Conservation (phyloP, 2,329 filamentous ascomycete species). For the Stagonosporopsis vannaccii region DNA sequence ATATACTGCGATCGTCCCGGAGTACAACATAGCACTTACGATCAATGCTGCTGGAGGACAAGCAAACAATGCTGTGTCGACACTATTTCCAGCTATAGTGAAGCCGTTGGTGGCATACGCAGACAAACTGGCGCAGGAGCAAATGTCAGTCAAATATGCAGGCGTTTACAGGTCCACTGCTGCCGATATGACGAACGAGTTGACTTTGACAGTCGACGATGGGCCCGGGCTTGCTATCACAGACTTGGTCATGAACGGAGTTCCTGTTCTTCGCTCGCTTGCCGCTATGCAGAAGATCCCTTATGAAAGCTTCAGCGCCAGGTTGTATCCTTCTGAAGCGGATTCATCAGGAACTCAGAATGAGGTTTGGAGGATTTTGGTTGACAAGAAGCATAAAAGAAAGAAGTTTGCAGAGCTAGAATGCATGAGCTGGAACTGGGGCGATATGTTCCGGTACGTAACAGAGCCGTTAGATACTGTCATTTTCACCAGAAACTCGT, state of each 20-base stretch:
- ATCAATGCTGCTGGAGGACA: slow-evolving; percentile 31
- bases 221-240: slow-evolving; percentile 33
- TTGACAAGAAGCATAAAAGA: slow-evolving; percentile 19
- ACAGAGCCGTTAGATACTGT: slow-evolving; percentile 31
- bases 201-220: slow-evolving; percentile 26
- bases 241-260: slow-evolving; percentile 25
- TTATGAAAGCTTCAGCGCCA: slow-evolving; percentile 21
- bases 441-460: slow-evolving; percentile 28
- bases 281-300: slow-evolving; percentile 17
- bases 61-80: slow-evolving; percentile 16
- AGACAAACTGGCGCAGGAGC: slow-evolving; percentile 27
- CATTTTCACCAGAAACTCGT: slow-evolving; percentile 20
- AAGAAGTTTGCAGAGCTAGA: slow-evolving; percentile 28
- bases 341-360: slow-evolving; percentile 22
- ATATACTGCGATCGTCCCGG: slow-evolving; percentile 30
- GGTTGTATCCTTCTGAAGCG: slow-evolving; percentile 32
- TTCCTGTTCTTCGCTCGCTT: slow-evolving; percentile 22
- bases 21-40: slow-evolving; percentile 33
- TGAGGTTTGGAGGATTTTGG: slow-evolving; percentile 29
- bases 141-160: slow-evolving; percentile 27
- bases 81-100: slow-evolving; percentile 22
- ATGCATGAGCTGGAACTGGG: slow-evolving; percentile 32
- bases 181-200: slow-evolving; percentile 1
- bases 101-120: slow-evolving; percentile 30
- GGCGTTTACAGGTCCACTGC: slow-evolving; percentile 25